phyloP scores from a whole-genome alignment of 768 basidiomycete genomes.

The Lanmaoa rubissima region DNA sequence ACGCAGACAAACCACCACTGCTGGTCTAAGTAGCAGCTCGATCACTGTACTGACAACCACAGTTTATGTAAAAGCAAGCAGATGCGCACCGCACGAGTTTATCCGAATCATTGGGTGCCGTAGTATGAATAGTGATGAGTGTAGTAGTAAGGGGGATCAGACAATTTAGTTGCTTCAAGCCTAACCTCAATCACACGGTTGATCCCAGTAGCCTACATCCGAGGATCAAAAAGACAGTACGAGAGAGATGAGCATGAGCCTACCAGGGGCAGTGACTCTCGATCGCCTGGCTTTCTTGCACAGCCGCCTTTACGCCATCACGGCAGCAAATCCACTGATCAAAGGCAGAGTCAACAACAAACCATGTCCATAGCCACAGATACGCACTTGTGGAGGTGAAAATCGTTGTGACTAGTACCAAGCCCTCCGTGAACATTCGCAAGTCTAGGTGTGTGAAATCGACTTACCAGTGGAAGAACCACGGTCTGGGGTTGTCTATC shows the following conservation, averaged over 20 bases:
- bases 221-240: background rate
- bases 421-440: background rate
- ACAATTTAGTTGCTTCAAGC: background rate
- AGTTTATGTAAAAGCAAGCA: background rate
- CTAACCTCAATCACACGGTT: constrained; percentile 2
- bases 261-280: no score
- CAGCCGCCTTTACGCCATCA: constrained; percentile 12
- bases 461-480: constrained; percentile 24
- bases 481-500: constrained; percentile 54
- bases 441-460: no score
- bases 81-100: no score
- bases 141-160: background rate
- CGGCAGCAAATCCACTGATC: constrained; percentile 19
- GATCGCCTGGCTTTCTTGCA: constrained; percentile 3
- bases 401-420: constrained; percentile 20
- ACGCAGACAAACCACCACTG: no score
- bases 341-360: background rate
- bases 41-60: background rate
- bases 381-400: constrained; percentile 21
- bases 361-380: background rate
- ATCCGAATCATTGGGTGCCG: no score
- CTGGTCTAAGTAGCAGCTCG: no score
- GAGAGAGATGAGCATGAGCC: background rate
- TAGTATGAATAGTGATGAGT: background rate
- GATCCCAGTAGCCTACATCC: constrained; percentile 3